Conservation (phyloP, 2,329 filamentous ascomycete species). For the Zymoseptoria pseudotritici region DNA sequence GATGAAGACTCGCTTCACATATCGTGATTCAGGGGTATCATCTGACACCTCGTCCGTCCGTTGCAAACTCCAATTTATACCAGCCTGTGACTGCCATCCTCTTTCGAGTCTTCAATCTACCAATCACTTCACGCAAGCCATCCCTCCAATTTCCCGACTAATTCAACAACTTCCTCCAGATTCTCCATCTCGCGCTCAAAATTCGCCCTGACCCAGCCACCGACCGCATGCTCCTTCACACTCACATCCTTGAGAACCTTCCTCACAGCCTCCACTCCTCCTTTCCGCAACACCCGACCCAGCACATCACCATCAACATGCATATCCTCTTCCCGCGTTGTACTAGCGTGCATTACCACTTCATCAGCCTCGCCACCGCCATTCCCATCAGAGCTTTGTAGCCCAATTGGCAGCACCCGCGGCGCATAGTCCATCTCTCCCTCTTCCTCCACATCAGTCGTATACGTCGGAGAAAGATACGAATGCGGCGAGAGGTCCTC, state of each 20-base stretch:
- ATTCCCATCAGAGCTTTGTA: slow-evolving; percentile 1
- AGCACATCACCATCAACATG: slow-evolving; percentile 40
- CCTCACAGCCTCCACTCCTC: slow-evolving; percentile 18
- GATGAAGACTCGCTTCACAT: not conserved
- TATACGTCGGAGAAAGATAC: slow-evolving; percentile 10
- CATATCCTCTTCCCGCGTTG: slow-evolving; percentile 17
- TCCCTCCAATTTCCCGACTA: slow-evolving; percentile 17
- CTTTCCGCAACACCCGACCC: slow-evolving; percentile 25
- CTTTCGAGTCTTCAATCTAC: no score
- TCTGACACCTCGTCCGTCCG: not conserved
- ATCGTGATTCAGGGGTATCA: not conserved
- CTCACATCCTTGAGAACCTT: slow-evolving; percentile 16
- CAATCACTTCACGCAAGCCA: slow-evolving; percentile 17
- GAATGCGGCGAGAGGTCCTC: slow-evolving; percentile 26
- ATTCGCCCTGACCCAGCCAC: slow-evolving; percentile 26
- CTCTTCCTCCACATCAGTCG: slow-evolving; percentile 9
- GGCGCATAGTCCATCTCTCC: slow-evolving; percentile 7
- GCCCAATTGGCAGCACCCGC: slow-evolving; percentile 14
- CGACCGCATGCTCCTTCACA: slow-evolving; percentile 18
- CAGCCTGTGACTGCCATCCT: no score
- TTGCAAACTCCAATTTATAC: no score
- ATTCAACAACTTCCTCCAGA: slow-evolving; percentile 17
- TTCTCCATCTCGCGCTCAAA: slow-evolving; percentile 21
- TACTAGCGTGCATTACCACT: slow-evolving; percentile 14
- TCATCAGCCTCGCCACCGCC: slow-evolving; percentile 17